Base-by-base conservation (phyloP, 306 rosid species). In the Medicago ruthenica region DNA sequence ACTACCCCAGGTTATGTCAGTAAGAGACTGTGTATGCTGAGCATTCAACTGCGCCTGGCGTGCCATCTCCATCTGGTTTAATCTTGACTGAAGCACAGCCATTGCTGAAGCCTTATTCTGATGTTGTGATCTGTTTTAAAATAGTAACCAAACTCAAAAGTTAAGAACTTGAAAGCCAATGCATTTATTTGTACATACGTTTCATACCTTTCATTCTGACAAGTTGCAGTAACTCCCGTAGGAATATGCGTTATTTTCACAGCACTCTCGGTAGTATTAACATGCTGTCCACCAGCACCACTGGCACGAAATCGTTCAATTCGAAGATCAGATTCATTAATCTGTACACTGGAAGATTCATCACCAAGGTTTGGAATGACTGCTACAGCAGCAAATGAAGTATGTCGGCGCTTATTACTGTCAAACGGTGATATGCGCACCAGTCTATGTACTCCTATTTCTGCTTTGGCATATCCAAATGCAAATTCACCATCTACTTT, bases 391-490 rank as follows among this genome's bases (percentile, higher is more conserved):
- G 97, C 96, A 79, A 95, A 95, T 76, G 99, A 95, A 59, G 99
- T 95, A 75, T 95, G 99, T 12, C 99, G 88, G 39, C 97, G 93
- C 80, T 92, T 92, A 41, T 83, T 88, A 61, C 97, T 89, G 83
- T 95, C 99, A 83, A 95, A 95, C 34, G 97, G 99, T 44, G 99
- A 95, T 82, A 92, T 90, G 61, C 99, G 89, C 37, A 95, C 99
- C 80, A 95, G 84, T 76, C 99, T 86, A 81, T 95, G 99, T 67
- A 92, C 99, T 54, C 99, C 99, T 20, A 95, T 90, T 88, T 95
- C 99, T 54, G 99, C 89, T 86, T 95, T 95, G 67, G 99, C 99
- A 85, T 92, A 95, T 73, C 99, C 97, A 85, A 90, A 95, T 58
- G 99, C 97, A 75, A 85, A 90, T 27, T 88, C 97, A 39, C 99